Base-by-base conservation (phyloP, 352 stramenopile species). In the Globisporangium parvum region DNA sequence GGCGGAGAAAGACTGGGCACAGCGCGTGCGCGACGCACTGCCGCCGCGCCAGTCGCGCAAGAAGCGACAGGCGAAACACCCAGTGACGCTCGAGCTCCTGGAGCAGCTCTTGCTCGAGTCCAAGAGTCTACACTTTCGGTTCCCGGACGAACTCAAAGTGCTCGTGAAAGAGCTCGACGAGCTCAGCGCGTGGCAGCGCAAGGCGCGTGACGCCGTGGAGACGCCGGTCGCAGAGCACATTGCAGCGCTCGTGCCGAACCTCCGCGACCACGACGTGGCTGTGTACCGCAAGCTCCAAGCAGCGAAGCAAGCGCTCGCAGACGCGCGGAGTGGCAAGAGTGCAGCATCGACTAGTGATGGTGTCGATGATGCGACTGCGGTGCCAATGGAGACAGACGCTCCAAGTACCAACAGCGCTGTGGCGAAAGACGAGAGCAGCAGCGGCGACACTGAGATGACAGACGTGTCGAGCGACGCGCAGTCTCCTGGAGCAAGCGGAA, bases 1-100 rank as follows among this genome's bases (percentile, higher is more conserved):
- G 37, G 46, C 53, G 24, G 82, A 92, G 31, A 85, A 77, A 39
- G 55, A 68, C 4, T 95, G 85, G 85, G 62, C 80, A 18, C 65
- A 84, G 31, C 70, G 80, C 24, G 85, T 94, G 45, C 74, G 72
- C 20, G 78, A 89, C 26, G 82, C 80, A 11, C 73, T 93, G 15
- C 84, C 84, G 20, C 80, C 81, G 24, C 75, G 84, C 2, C 84
- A 92, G 51, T 93, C 84, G 8, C 67, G 84, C 9, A 93, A 93
- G 47, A 92, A 89, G 26, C 77, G 84, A 6, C 64, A 87, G 54
- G 61, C 69, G 2, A 90, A 87, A 49, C 60, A 88, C 17, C 50
- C 62, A 2, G 88, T 90, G 18, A 87, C 74, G 11, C 65, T 81
- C 17, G 75, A 76, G 4, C 69, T 88, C 28, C 55, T 95, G 6